These are phyloP conservation scores for Eucalyptus regnans DNA, from an alignment of 345 rosid genomes.

Conservation along the genomic window DNA sequence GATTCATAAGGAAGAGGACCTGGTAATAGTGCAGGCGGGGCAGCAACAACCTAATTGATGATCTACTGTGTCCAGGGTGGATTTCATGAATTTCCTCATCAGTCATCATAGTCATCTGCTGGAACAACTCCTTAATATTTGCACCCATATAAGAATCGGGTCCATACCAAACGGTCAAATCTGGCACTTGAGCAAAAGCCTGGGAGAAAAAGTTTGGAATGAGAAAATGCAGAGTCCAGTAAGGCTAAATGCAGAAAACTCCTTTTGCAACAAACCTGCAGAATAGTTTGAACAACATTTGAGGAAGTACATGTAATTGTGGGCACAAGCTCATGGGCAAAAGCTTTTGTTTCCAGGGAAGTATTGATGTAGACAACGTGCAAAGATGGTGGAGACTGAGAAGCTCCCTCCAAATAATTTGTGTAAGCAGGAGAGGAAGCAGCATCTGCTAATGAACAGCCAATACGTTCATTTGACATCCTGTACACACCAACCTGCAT, in stretches of 20 bases:
- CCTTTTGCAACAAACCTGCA: conserved; percentile 47
- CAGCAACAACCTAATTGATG: conserved; percentile 56
- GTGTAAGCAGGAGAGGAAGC: conserved; percentile 80
- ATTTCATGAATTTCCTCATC: conserved; percentile 76
- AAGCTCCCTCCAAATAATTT: conserved; percentile 70
- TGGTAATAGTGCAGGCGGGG: conserved; percentile 65
- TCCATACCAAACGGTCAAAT: conserved; percentile 75
- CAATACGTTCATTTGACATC: conserved; percentile 82
- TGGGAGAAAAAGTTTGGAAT: conserved; percentile 2
- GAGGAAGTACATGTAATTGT: conserved; percentile 97
- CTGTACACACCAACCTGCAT: conserved; percentile 85
- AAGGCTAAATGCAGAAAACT: not conserved
- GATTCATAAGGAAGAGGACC: conserved; percentile 19
- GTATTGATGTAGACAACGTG: conserved; percentile 94
- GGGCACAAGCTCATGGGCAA: conserved; percentile 91
- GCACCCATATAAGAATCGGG: conserved; percentile 99
- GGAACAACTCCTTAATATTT: conserved; percentile 70
- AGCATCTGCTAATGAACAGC: conserved; percentile 98
- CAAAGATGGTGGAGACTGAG: conserved; percentile 49
- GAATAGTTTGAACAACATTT: conserved; percentile 83
- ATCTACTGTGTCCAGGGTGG: conserved; percentile 58
- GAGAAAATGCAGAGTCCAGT: not conserved
- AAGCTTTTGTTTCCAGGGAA: conserved; percentile 92
- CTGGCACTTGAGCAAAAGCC: conserved; percentile 86
- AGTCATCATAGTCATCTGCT: conserved; percentile 81